phyloP scores from a whole-genome alignment of 2,329 filamentous ascomycete species.

The Fusarium fracticaudum region DNA sequence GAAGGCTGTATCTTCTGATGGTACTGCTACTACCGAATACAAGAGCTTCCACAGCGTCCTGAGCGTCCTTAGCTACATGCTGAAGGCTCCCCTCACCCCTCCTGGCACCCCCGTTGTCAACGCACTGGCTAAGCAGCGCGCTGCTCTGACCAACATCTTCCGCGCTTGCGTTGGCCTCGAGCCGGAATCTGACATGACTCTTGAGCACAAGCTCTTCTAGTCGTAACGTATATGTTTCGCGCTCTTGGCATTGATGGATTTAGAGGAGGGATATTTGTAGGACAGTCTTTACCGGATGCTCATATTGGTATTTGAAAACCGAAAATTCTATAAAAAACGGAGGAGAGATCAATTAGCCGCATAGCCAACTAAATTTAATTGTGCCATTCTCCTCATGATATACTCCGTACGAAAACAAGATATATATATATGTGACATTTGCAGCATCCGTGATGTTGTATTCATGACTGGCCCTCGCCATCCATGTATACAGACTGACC shows the following conservation, averaged over 20 bases:
- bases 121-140: conserved; percentile 93
- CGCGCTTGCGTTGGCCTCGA: conserved; percentile 95
- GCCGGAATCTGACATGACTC: conserved; percentile 98
- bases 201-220: conserved; percentile 97
- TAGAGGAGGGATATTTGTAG: conserved; percentile 1
- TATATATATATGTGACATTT: neutral
- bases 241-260: neutral
- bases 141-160: conserved; percentile 96
- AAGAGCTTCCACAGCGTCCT: conserved; percentile 97
- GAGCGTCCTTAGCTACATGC: conserved; percentile 98
- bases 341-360: conserved; percentile 30
- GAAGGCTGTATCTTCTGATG: conserved; percentile 70
- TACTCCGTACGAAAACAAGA: neutral
- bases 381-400: conserved; percentile 30
- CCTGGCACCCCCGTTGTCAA: conserved; percentile 97
- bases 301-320: neutral
- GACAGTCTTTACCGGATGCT: conserved; percentile 30
- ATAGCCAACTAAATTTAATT: conserved; percentile 38
- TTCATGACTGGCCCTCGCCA: neutral
- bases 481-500: too few relatives aligned
- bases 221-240: neutral
- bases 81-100: conserved; percentile 93
- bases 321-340: conserved; percentile 4
- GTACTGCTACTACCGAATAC: conserved; percentile 71
- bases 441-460: too few relatives aligned